Evolutionary conservation across 2,329 filamentous ascomycete species (phyloP).

Genomic region (Rutstroemia sp.): DNA sequence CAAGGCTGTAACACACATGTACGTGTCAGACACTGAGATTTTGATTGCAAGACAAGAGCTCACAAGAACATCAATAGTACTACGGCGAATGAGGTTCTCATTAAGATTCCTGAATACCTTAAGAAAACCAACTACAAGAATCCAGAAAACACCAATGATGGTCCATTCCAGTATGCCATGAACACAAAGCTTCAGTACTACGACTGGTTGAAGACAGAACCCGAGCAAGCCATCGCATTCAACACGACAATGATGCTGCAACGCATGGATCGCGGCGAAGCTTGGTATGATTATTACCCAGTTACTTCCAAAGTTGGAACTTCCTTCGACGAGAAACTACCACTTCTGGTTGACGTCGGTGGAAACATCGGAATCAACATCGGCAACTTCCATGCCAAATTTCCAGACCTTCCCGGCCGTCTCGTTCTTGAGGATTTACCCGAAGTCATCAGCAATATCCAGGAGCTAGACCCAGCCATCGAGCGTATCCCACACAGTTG

Average conservation of each 20-base stretch:
- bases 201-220: slow-evolving; percentile 5
- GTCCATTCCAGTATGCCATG: slow-evolving; percentile 7
- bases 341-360: slow-evolving; percentile 12
- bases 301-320: background rate
- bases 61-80: background rate
- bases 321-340: background rate
- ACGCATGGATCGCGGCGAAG: slow-evolving; percentile 2
- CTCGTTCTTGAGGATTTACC: slow-evolving; percentile 12
- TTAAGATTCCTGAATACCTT: slow-evolving; percentile 8
- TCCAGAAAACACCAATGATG: slow-evolving; percentile 1
- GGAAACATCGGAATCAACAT: slow-evolving; percentile 10
- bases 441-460: slow-evolving; percentile 4
- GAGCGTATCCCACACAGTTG: slow-evolving; percentile 28
- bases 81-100: background rate
- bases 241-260: slow-evolving; percentile 6
- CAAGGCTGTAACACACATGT: slow-evolving; percentile 3
- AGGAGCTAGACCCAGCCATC: slow-evolving; percentile 16
- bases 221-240: background rate
- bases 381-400: background rate
- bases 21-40: background rate
- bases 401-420: slow-evolving; percentile 7
- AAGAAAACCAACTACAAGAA: slow-evolving; percentile 4
- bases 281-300: slow-evolving; percentile 6
- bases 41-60: background rate
- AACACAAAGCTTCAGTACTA: slow-evolving; percentile 1